phyloP scores from a whole-genome alignment of 2,329 filamentous ascomycete species.

The Trichoderma pleuroti region DNA sequence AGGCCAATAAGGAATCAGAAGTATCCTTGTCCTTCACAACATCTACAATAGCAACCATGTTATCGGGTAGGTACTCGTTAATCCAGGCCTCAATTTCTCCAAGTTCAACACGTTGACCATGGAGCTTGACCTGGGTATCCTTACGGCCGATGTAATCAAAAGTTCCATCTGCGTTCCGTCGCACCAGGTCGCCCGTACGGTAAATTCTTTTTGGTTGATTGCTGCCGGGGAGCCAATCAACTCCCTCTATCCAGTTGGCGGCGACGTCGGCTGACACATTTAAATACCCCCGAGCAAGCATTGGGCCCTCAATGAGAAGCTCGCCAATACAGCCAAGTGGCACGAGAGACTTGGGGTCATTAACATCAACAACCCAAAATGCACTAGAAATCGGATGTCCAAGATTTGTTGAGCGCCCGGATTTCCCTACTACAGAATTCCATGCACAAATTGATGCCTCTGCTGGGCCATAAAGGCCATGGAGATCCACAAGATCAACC shows the following conservation, averaged over 20 bases:
- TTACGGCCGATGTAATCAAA: constrained; percentile 9
- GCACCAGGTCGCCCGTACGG: neutral
- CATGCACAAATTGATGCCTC: constrained; percentile 14
- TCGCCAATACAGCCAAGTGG: constrained; percentile 23
- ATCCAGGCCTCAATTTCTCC: constrained; percentile 16
- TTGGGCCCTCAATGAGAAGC: constrained; percentile 23
- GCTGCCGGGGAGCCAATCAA: neutral
- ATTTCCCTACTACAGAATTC: constrained; percentile 1
- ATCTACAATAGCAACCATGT: neutral
- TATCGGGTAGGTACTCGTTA: neutral
- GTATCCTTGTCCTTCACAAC: neutral
- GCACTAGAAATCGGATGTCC: constrained; percentile 14
- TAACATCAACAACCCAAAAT: constrained; percentile 22
- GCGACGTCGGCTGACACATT: neutral
- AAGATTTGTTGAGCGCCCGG: constrained; percentile 15
- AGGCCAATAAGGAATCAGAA: neutral
- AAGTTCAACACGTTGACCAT: constrained; percentile 7
- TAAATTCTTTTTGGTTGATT: neutral
- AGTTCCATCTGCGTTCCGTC: constrained; percentile 1
- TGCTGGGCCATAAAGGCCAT: constrained; percentile 11
- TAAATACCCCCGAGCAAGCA: constrained; percentile 23
- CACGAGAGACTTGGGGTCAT: constrained; percentile 19
- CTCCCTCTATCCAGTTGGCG: constrained; percentile 12
- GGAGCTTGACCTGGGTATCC: constrained; percentile 13
- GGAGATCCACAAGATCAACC: neutral